A percentile compares a stretch with the other conserved stretches of the same genome.
phyloP scores from a whole-genome alignment of 2,329 filamentous ascomycete genomes.

The Neurospora sp. region DNA sequence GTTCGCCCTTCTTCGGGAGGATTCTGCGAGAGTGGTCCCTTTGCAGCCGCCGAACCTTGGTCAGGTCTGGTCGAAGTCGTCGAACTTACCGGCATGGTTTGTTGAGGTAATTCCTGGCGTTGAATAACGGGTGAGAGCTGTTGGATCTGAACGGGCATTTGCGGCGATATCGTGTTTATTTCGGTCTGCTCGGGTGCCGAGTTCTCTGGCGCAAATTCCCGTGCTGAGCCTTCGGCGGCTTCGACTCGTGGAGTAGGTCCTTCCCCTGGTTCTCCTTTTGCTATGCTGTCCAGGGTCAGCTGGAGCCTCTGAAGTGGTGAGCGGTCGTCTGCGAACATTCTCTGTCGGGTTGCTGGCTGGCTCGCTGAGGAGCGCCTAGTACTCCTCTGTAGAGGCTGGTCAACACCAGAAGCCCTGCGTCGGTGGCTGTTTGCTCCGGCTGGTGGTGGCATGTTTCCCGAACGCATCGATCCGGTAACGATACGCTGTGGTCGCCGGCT shows the following conservation, averaged over 20 bases:
- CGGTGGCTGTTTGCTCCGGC: slow-evolving; percentile 21
- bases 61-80: slow-evolving; percentile 15
- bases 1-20: slow-evolving; percentile 22
- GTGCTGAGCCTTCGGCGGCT: slow-evolving; percentile 66
- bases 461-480: slow-evolving; percentile 15
- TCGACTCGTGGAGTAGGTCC: slow-evolving; percentile 48
- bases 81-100: slow-evolving; percentile 15
- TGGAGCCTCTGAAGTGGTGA: slow-evolving; percentile 93
- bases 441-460: slow-evolving; percentile 17
- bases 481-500: slow-evolving; percentile 16
- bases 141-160: slow-evolving; percentile 24
- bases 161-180: slow-evolving; percentile 17
- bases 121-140: slow-evolving; percentile 14
- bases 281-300: slow-evolving; percentile 81
- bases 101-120: slow-evolving; percentile 15
- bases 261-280: slow-evolving; percentile 84
- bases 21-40: slow-evolving; percentile 22
- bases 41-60: slow-evolving; percentile 18
- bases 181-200: slow-evolving; percentile 14
- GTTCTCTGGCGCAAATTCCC: slow-evolving; percentile 36
- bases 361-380: slow-evolving; percentile 28
- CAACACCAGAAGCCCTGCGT: slow-evolving; percentile 16
- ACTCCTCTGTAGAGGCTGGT: slow-evolving; percentile 19
- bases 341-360: slow-evolving; percentile 34
- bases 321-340: slow-evolving; percentile 64